Evolutionary conservation across 805 yeast species (phyloP).

Genomic region (Candida coquimbonensis): DNA sequence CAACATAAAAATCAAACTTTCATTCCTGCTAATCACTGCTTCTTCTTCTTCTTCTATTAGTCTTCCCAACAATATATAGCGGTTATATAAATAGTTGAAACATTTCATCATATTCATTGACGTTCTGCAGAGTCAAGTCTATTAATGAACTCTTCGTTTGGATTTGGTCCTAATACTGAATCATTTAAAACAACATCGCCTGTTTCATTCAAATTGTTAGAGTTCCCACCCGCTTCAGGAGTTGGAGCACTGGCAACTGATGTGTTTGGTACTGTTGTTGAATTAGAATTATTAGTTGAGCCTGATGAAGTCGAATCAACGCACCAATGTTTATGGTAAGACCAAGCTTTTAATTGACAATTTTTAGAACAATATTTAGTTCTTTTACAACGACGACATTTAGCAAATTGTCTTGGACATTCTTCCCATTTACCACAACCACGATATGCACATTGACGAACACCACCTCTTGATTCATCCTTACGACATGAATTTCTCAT

Average conservation of each 20-base stretch:
- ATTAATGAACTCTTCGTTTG: neutral
- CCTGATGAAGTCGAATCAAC: conserved; percentile 23
- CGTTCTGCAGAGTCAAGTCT: neutral
- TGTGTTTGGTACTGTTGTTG: conserved; percentile 1
- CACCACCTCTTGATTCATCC: conserved; percentile 81
- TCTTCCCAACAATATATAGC: neutral
- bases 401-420: conserved; percentile 85
- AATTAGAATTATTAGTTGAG: neutral
- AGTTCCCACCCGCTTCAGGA: neutral
- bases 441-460: conserved; percentile 90
- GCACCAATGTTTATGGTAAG: conserved; percentile 93
- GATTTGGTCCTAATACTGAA: neutral
- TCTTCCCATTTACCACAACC: conserved; percentile 94
- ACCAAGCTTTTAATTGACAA: conserved; percentile 91
- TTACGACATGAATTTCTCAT: conserved; percentile 94
- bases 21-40: too few species aligned
- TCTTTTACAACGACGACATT: conserved; percentile 88
- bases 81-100: too few species aligned
- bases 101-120: neutral
- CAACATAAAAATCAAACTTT: too few species aligned
- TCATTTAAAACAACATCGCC: neutral
- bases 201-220: neutral
- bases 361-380: conserved; percentile 92
- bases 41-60: neutral
- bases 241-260: neutral